Percentiles rank a stretch among this genome's conserved stretches.
These are phyloP conservation scores for Cubamyces sp. DNA, from an alignment of 768 basidiomycete genomes.

Conservation along the genomic window DNA sequence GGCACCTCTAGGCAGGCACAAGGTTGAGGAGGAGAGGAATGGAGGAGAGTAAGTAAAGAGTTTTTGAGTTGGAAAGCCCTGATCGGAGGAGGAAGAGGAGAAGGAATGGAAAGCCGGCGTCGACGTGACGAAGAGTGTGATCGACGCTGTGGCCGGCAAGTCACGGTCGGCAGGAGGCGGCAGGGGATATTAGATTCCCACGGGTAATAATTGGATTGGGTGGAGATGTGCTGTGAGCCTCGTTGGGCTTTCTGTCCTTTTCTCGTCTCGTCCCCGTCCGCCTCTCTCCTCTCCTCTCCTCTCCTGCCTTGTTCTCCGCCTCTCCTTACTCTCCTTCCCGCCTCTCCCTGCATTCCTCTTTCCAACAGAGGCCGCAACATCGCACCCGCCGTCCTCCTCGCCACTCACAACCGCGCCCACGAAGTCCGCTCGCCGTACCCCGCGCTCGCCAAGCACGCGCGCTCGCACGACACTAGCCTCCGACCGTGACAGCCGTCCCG, in stretches of 20 bases:
- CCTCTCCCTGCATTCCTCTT: neutral
- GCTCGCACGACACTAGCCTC: constrained; percentile 8
- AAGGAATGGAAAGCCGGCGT: constrained; percentile 1
- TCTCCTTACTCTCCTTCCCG: neutral
- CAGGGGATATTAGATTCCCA: constrained; percentile 9
- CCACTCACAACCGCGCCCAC: neutral
- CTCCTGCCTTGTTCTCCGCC: neutral
- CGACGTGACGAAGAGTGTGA: neutral
- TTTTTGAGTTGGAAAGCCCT: constrained; percentile 16
- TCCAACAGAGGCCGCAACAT: neutral
- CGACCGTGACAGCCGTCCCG: constrained; percentile 10
- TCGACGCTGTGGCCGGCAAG: neutral
- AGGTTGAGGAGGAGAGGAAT: neutral
- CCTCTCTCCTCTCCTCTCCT: constrained; percentile 3
- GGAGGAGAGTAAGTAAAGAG: constrained; percentile 5
- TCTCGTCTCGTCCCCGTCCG: neutral
- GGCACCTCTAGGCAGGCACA: neutral
- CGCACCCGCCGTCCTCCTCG: constrained; percentile 1
- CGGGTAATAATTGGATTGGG: constrained; percentile 2
- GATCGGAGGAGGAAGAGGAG: constrained; percentile 2
- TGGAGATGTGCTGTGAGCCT: neutral
- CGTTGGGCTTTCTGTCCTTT: neutral
- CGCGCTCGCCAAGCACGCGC: constrained; percentile 14
- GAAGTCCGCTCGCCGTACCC: neutral
- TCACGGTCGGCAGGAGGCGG: neutral